These are phyloP conservation scores for Microbotryum intermedium DNA, from an alignment of 1,284 basidiomycete genomes.

Conservation along the genomic window DNA sequence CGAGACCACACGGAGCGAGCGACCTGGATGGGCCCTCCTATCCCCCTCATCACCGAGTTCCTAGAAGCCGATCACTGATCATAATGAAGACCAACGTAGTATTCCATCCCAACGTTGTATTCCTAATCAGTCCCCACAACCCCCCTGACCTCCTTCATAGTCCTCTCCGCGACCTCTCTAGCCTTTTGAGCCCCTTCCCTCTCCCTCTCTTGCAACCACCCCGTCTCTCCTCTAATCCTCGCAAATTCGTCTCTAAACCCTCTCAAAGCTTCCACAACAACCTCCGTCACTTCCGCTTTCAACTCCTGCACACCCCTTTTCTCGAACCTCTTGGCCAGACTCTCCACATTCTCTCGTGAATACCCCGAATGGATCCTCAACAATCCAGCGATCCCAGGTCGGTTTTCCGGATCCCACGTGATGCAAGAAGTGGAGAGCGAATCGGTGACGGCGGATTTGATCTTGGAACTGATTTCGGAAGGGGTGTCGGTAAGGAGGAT, in stretches of 20 bases:
- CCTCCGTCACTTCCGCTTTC: slow-evolving; percentile 65
- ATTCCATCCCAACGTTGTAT: too few species aligned
- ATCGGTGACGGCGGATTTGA: slow-evolving; percentile 78
- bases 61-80: too few species aligned
- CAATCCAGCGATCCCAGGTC: slow-evolving; percentile 78
- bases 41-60: slow-evolving; percentile 44
- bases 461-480: slow-evolving; percentile 57
- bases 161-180: slow-evolving; percentile 51
- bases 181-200: slow-evolving; percentile 58
- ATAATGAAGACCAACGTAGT: too few species aligned
- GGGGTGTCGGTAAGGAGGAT: slow-evolving; percentile 74
- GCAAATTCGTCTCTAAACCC: slow-evolving; percentile 63
- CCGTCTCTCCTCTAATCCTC: slow-evolving; percentile 53
- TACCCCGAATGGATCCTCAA: slow-evolving; percentile 58
- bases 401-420: slow-evolving; percentile 62
- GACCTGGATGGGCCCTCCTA: slow-evolving; percentile 60
- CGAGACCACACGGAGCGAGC: slow-evolving; percentile 57
- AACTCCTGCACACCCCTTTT: slow-evolving; percentile 55
- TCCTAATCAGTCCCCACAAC: slow-evolving; percentile 48
- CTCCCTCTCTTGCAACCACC: slow-evolving; percentile 58
- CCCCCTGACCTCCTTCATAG: slow-evolving; percentile 59
- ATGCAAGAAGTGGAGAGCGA: slow-evolving; percentile 52
- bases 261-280: slow-evolving; percentile 59
- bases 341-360: slow-evolving; percentile 47
- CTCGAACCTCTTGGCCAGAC: slow-evolving; percentile 48